Base-by-base conservation (phyloP, 306 rosid species). In the Medicago arabica region DNA sequence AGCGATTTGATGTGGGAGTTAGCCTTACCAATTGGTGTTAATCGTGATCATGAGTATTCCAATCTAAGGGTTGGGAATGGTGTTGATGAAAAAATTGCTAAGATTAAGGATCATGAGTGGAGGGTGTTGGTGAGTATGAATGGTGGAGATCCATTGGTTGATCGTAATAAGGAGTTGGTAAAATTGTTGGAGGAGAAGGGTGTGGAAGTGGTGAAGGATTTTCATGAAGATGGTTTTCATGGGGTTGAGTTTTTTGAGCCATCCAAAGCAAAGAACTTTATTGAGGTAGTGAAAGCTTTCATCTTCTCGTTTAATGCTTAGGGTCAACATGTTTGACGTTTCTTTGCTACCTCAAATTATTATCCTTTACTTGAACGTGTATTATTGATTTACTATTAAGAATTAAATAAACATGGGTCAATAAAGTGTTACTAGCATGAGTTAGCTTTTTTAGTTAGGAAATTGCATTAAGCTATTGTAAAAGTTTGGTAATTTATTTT, bases 11-110 rank as follows among this genome's bases (percentile, higher is more conserved):
- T 83, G 83, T 90, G 92, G 92, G 79, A 71, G 1, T 69, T 86
- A 25, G 67, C 92, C 9, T 58, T 89, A 13, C 92, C 92, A 0
- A 19, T 65, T 16, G 88, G 88, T 2, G 86, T 36, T 73, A 76
- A 82, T 60, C 85, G 89, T 4, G 90, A 89, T 74, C 90, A 85
- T 15, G 76, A 82, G 86, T 90, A 78, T 81, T 69, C 78, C 15
- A 85, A 88, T 86, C 88, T 87, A 1, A 83, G 16, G 86, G 85
- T 0, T 1, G 65, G 74, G 5, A 62, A 19, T 4, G 84, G 80
- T 6, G 44, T 59, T 0, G 5, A 7, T 2, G 18, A 23, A 17
- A 13, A 31, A 7, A 16, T 78, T 21, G 86, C 57, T 7, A 39
- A 14, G 17, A 81, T 89, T 19, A n/a, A n/a, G 53, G 43, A n/a